phyloP scores from a whole-genome alignment of 129 eudicot genomes.

The Artemisia argyi region DNA sequence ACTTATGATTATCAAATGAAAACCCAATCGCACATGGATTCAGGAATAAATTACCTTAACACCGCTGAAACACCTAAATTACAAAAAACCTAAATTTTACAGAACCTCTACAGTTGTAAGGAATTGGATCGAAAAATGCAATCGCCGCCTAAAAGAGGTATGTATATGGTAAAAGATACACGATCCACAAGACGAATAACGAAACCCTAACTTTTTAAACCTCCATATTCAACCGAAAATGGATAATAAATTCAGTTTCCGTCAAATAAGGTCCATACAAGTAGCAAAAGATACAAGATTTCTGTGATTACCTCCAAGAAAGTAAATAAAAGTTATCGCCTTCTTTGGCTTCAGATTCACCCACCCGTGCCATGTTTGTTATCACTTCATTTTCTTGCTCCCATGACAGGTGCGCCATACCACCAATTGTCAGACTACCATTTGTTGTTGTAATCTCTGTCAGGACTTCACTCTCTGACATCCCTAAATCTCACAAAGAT shows the following conservation, averaged over 20 bases:
- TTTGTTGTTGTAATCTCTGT: conserved; percentile 10
- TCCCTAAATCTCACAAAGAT: conserved; percentile 27
- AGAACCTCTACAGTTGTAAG: conserved; percentile 13
- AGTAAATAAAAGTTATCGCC: conserved; percentile 73
- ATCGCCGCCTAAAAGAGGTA: conserved; percentile 10
- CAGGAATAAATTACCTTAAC: not conserved
- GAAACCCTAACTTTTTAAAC: conserved; percentile 29
- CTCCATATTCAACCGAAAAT: conserved; percentile 12
- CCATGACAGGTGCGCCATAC: conserved; percentile 46
- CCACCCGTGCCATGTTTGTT: conserved; percentile 43
- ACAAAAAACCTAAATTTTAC: conserved; percentile 22
- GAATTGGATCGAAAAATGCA: not conserved
- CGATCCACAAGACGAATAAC: conserved; percentile 8
- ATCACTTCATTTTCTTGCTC: conserved; percentile 67
- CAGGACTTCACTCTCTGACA: conserved; percentile 5
- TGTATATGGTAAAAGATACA: conserved; percentile 19
- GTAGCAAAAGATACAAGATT: conserved; percentile 12
- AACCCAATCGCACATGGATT: conserved; percentile 1
- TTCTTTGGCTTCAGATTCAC: conserved; percentile 65
- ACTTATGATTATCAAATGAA: not conserved
- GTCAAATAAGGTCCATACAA: conserved; percentile 19
- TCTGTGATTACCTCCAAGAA: conserved; percentile 50
- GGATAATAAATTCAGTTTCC: conserved; percentile 18
- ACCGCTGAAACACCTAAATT: conserved; percentile 13
- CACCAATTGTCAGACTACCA: conserved; percentile 21